phyloP scores from a whole-genome alignment of 768 basidiomycete genomes.

The Panaeolus papilionaceus region DNA sequence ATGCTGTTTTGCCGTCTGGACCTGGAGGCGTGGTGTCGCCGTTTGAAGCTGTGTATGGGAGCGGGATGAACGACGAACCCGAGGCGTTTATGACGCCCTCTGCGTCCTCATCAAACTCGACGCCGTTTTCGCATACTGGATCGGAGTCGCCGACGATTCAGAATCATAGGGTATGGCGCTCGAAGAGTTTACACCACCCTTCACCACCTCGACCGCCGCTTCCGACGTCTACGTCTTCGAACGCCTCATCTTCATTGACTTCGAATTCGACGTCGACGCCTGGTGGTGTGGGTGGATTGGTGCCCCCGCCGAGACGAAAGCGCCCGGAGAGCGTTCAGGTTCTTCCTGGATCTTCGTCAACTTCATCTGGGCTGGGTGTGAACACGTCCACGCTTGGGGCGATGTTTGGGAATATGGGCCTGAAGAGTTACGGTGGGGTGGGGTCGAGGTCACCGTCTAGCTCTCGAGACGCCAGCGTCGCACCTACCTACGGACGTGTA shows the following conservation, averaged over 20 bases:
- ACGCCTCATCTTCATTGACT: neutral
- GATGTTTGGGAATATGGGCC: neutral
- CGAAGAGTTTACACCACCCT: conserved; percentile 16
- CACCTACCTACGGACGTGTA: neutral
- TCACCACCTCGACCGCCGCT: conserved; percentile 4
- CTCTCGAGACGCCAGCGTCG: neutral
- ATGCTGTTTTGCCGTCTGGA: neutral
- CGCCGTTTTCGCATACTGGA: neutral
- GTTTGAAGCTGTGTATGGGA: conserved; percentile 19
- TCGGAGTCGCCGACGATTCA: neutral
- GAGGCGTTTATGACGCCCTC: neutral
- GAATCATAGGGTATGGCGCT: neutral
- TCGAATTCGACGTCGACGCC: neutral
- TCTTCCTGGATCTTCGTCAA: conserved; percentile 26
- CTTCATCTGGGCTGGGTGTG: neutral
- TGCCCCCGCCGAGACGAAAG: conserved; percentile 51
- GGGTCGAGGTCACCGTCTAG: neutral
- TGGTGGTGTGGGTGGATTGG: neutral
- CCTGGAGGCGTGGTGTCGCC: neutral
- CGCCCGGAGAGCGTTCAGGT: conserved; percentile 74
- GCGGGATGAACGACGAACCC: neutral
- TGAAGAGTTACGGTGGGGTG: neutral
- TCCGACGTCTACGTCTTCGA: neutral
- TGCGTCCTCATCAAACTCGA: neutral
- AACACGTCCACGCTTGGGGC: neutral